Evolutionary conservation across 768 basidiomycete species (phyloP).

Genomic region (Lyophyllum atratum): DNA sequence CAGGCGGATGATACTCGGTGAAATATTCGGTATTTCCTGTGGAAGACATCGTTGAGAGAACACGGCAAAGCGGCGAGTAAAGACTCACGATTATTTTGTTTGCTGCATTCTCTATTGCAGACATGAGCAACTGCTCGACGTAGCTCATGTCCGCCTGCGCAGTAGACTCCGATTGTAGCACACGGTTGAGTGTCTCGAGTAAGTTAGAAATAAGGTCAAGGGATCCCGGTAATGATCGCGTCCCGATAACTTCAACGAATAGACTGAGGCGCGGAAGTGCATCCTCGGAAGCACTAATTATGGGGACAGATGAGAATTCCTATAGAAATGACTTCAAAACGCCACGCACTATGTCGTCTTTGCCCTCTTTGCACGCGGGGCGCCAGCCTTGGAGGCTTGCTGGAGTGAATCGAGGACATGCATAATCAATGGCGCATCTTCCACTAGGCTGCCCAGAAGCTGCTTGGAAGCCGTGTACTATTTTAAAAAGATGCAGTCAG

Average conservation of each 20-base stretch:
- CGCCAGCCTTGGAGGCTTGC: conserved; percentile 40
- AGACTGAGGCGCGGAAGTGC: conserved; percentile 52
- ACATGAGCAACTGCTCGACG: conserved; percentile 82
- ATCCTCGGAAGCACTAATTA: conserved; percentile 33
- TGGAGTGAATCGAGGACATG: conserved; percentile 53
- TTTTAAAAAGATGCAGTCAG: conserved; percentile 6
- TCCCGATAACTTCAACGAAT: conserved; percentile 70
- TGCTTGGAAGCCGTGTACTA: conserved; percentile 51
- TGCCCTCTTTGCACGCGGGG: conserved; percentile 63
- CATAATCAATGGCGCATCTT: conserved; percentile 53
- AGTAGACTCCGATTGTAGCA: conserved; percentile 57
- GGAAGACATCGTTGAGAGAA: not conserved
- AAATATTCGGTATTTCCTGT: conserved; percentile 55
- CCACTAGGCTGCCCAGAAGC: conserved; percentile 48
- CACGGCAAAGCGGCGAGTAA: not conserved
- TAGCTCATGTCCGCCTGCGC: conserved; percentile 72
- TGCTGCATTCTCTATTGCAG: conserved; percentile 71
- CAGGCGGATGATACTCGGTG: conserved; percentile 65
- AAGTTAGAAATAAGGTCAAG: conserved; percentile 70
- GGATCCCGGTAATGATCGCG: conserved; percentile 67
- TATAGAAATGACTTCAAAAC: not conserved
- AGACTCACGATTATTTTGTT: conserved; percentile 53
- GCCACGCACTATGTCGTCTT: conserved; percentile 56
- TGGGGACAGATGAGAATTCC: not conserved
- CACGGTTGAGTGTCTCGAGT: conserved; percentile 69